Base-by-base conservation (phyloP, 768 basidiomycete genomes). In the Saitozyma podzolica region DNA sequence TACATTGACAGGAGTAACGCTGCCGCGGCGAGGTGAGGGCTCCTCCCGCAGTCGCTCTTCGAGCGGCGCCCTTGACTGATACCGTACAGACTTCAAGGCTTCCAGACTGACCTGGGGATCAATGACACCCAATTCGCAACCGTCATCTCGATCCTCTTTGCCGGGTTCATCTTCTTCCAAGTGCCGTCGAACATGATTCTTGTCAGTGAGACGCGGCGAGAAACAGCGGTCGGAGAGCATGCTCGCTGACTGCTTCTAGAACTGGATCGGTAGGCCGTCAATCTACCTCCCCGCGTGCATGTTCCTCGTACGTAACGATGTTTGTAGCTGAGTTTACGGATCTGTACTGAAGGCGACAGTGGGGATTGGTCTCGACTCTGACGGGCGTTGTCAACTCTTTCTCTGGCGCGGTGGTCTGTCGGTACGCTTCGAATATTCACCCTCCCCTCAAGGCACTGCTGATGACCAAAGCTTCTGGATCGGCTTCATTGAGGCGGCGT, bases 181-280 rank as follows among this genome's bases (percentile, higher is more conserved):
- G 53, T 72, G 39, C 70, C 76, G 0, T 70, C 66, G 8, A 80
- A 80, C 61, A 69, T 78, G 68, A 29, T 78, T 49, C 63, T 80
- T 17, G 59, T 49, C 57, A 11, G 45, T 13, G n/a, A 29, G 29
- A 29, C 29, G 29, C 29, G 29, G 29, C 29, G 29, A 29, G 2
- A 29, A 29, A 29, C 2, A 2, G 29, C 29, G 29, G 29, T 29
- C 29, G 2, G 29, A 29, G 29, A 29, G 29, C 29, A 5, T 29
- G 29, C 29, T 29, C 29, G 29, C 29, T 29, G 29, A 29, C 29
- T 29, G 29, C 29, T 29, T 29, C 2, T 29, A 29, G 29, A 29
- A 29, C 29, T 29, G 29, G 29, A 29, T 29, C 5, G 29, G 29
- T 5, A 29, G 29, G 29, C 29, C 29, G 29, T 29, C 29, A 5